phyloP scores from a whole-genome alignment of 768 basidiomycete genomes.

The Mycena maculata region DNA sequence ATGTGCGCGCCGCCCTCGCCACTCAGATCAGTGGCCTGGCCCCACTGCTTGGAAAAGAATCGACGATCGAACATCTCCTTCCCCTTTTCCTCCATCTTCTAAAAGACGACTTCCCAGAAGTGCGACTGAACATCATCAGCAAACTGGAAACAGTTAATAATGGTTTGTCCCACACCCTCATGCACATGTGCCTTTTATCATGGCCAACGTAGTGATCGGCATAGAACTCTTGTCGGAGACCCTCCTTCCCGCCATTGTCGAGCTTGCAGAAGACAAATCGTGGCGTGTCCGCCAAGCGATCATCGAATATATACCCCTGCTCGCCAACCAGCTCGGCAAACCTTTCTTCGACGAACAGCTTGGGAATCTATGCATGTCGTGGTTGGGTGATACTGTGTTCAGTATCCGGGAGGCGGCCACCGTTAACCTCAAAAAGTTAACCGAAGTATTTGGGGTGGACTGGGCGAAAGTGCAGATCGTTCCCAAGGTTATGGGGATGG shows the following conservation, averaged over 20 bases:
- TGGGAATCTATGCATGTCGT: conserved; percentile 97
- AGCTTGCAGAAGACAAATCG: conserved; percentile 98
- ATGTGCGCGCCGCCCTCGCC: conserved; percentile 96
- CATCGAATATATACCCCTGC: conserved; percentile 99
- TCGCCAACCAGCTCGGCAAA: conserved; percentile 97
- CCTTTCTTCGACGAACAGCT: conserved; percentile 98
- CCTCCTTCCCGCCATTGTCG: conserved; percentile 96
- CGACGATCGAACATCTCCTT: conserved; percentile 96
- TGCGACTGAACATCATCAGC: conserved; percentile 96
- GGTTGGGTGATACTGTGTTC: conserved; percentile 98
- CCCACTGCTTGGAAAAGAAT: conserved; percentile 90
- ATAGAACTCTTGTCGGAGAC: conserved; percentile 95
- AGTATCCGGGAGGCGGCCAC: conserved; percentile 99
- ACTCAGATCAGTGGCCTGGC: conserved; percentile 97
- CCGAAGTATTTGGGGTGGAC: conserved; percentile 98
- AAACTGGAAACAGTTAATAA: conserved; percentile 96
- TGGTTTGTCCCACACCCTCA: conserved; percentile 62
- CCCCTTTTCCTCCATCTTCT: conserved; percentile 96
- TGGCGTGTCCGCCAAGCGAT: conserved; percentile 99
- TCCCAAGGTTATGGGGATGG: conserved; percentile 98
- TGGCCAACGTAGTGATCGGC: conserved; percentile 81
- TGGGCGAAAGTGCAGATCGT: conserved; percentile 96
- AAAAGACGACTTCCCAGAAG: conserved; percentile 99
- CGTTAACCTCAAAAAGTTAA: conserved; percentile 94
- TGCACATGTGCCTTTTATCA: conserved; percentile 24